Conservation (phyloP, 257 asterid genomes). For the Primulina eburnea region DNA sequence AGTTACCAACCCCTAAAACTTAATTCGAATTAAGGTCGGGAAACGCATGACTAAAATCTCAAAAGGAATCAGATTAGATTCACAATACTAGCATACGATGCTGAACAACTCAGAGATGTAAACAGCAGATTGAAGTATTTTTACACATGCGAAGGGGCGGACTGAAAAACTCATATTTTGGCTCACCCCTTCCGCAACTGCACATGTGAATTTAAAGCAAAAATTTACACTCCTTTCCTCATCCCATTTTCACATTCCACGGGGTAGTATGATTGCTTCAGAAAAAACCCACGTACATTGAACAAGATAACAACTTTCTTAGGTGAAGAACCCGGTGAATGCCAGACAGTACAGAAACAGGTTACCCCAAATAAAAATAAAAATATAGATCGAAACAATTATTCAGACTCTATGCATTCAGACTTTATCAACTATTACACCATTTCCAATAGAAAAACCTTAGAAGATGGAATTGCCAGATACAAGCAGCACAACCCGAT, state of each 20-base stretch:
- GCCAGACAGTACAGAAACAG: background rate
- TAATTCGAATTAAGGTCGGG: too few relatives aligned
- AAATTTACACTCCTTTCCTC: slow-evolving; percentile 3
- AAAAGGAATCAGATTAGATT: background rate
- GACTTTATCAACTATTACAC: slow-evolving; percentile 6
- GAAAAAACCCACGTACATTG: background rate
- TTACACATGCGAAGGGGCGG: background rate
- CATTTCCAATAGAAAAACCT: background rate
- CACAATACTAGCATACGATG: background rate
- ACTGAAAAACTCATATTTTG: too few relatives aligned
- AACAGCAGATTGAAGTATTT: background rate
- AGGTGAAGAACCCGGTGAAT: background rate
- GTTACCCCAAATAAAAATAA: background rate
- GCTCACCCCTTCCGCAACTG: background rate
- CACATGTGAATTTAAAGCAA: background rate
- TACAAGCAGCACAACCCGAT: slow-evolving; percentile 16
- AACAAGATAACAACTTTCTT: slow-evolving; percentile 13
- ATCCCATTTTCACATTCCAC: slow-evolving; percentile 5
- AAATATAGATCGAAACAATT: background rate
- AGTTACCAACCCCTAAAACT: background rate
- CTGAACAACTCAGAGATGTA: background rate
- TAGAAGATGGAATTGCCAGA: slow-evolving; percentile 10
- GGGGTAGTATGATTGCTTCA: background rate
- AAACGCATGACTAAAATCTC: background rate
- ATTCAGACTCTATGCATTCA: background rate